These are phyloP conservation scores for Clonostachys sp. DNA, from an alignment of 2,329 filamentous ascomycete genomes.

Conservation along the genomic window DNA sequence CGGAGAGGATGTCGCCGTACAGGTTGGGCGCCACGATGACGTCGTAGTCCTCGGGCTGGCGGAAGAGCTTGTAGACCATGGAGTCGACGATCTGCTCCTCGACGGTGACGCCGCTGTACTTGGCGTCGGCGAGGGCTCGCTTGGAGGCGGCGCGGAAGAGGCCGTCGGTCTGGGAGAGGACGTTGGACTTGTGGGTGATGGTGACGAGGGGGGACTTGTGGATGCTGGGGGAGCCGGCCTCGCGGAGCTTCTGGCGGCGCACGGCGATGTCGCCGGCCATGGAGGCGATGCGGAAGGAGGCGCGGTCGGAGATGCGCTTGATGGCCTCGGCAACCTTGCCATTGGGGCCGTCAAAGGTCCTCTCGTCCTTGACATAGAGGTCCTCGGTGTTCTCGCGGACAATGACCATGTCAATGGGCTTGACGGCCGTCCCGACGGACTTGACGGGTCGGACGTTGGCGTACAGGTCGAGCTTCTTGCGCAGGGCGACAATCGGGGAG, in stretches of 20 bases:
- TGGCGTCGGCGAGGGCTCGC: slow-evolving; percentile 61
- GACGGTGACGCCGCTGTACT: slow-evolving; percentile 60
- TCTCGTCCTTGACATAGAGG: slow-evolving; percentile 96
- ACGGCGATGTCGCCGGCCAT: slow-evolving; percentile 95
- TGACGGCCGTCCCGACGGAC: slow-evolving; percentile 60
- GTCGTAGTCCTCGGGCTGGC: slow-evolving; percentile 91
- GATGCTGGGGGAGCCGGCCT: slow-evolving; percentile 50
- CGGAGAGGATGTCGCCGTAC: slow-evolving; percentile 94
- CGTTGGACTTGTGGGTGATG: slow-evolving; percentile 98
- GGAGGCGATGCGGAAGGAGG: slow-evolving; percentile 78
- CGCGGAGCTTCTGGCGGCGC: slow-evolving; percentile 76
- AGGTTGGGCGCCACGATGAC: slow-evolving; percentile 97
- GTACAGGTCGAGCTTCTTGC: slow-evolving; percentile 92
- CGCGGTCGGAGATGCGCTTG: slow-evolving; percentile 90
- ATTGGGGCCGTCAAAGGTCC: slow-evolving; percentile 68
- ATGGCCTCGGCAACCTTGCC: slow-evolving; percentile 93
- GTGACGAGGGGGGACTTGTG: slow-evolving; percentile 75
- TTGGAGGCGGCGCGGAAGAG: slow-evolving; percentile 83
- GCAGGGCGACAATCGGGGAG: slow-evolving; percentile 91
- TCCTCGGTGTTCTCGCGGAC: slow-evolving; percentile 99
- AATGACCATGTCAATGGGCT: slow-evolving; percentile 91
- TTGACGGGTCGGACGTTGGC: slow-evolving; percentile 98
- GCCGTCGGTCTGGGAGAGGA: slow-evolving; percentile 92
- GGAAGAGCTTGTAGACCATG: slow-evolving; percentile 99
- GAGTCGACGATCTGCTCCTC: slow-evolving; percentile 99